These are phyloP conservation scores for Xylaria curta DNA, from an alignment of 495 filamentous ascomycete species.

Conservation along the genomic window DNA sequence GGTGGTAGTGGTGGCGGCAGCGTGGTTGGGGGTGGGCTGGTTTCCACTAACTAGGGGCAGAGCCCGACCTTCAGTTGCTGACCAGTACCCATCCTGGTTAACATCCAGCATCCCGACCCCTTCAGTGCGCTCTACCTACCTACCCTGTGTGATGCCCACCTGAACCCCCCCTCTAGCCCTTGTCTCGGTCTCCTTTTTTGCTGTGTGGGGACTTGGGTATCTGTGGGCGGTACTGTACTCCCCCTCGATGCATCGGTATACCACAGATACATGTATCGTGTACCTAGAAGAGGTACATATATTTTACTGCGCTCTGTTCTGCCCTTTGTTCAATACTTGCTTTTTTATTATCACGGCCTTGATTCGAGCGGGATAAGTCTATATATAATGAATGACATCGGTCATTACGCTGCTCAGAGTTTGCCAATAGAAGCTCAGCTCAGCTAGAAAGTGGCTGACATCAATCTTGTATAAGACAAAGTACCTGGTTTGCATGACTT, in stretches of 20 bases:
- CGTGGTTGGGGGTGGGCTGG: slow-evolving; percentile 22
- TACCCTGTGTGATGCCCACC: slow-evolving; percentile 18
- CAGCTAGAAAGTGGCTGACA: background rate
- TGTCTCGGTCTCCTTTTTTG: slow-evolving; percentile 29
- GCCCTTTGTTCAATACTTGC: background rate
- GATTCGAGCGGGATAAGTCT: background rate
- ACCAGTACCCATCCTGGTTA: too few species aligned
- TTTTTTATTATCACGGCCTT: background rate
- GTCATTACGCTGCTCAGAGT: background rate
- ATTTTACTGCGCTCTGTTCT: background rate
- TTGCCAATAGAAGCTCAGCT: background rate
- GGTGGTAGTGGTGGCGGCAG: slow-evolving; percentile 17
- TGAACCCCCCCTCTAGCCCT: slow-evolving; percentile 11
- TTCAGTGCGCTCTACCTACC: too few species aligned
- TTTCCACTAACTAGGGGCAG: background rate
- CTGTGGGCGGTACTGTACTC: background rate
- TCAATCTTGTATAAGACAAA: slow-evolving; percentile 1
- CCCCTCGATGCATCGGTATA: background rate
- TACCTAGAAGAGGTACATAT: background rate
- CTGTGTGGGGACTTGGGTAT: slow-evolving; percentile 19
- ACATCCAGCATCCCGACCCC: too few species aligned
- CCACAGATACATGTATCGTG: background rate
- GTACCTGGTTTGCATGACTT: slow-evolving; percentile 4
- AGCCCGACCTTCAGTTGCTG: too few species aligned
- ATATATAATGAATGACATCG: background rate